Conservation (phyloP, 179 eudicot genomes). For the Silene vulgaris region DNA sequence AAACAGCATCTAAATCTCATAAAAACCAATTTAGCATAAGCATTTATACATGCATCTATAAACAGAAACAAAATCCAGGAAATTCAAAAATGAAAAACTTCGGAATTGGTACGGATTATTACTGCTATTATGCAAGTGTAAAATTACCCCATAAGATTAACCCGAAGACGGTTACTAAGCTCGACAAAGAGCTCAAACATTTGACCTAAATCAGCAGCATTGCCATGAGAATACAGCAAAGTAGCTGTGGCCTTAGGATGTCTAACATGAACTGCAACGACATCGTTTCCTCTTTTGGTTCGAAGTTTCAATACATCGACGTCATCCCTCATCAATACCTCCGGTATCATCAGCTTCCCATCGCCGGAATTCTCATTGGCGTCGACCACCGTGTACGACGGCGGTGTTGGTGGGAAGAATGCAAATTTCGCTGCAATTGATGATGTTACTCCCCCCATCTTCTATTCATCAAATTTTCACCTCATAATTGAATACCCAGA, state of each 20-base stretch:
- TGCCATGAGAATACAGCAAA: slow-evolving; percentile 89
- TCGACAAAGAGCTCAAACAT: slow-evolving; percentile 93
- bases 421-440: slow-evolving; percentile 98
- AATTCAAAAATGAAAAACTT: background rate
- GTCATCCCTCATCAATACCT: slow-evolving; percentile 58
- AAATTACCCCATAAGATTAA: slow-evolving; percentile 82
- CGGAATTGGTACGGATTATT: background rate
- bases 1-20: background rate
- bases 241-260: slow-evolving; percentile 73
- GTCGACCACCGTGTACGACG: slow-evolving; percentile 74
- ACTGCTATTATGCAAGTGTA: background rate
- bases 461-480: slow-evolving; percentile 25
- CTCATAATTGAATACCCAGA: background rate
- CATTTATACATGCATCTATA: background rate
- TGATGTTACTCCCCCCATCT: slow-evolving; percentile 93
- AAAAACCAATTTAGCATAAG: background rate
- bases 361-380: slow-evolving; percentile 41
- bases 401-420: slow-evolving; percentile 87
- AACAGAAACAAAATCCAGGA: background rate
- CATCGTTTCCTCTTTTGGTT: slow-evolving; percentile 71
- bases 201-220: slow-evolving; percentile 99
- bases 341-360: slow-evolving; percentile 54
- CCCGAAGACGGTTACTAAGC: slow-evolving; percentile 69
- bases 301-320: slow-evolving; percentile 66
- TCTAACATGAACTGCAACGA: slow-evolving; percentile 68